Percentiles rank a stretch among this genome's conserved stretches.
Conservation (phyloP, 140 eudicot genomes). For the Senecio squalidus region DNA sequence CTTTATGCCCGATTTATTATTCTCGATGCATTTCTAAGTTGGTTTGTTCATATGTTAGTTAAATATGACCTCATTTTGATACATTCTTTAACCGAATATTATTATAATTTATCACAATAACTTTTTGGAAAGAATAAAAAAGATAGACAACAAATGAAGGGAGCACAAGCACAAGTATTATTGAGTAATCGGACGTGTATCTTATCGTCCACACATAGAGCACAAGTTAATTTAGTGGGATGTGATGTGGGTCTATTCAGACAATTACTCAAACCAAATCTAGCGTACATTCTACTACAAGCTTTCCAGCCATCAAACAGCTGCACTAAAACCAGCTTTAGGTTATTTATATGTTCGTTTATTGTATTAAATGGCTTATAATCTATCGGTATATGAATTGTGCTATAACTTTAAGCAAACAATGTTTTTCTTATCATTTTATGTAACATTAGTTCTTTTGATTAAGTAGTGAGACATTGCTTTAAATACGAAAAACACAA, state of each 20-base stretch:
- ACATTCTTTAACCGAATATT: neutral
- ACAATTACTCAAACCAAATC: neutral
- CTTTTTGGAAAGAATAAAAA: neutral
- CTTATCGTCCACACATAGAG: slow-evolving; percentile 29
- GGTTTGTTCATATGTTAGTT: too few relatives aligned
- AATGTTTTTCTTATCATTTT: too few relatives aligned
- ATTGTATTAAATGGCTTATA: too few relatives aligned
- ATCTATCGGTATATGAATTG: too few relatives aligned
- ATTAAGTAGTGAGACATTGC: too few relatives aligned
- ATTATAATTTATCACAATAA: neutral
- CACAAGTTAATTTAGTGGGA: slow-evolving; percentile 16
- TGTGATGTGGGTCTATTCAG: slow-evolving; percentile 20
- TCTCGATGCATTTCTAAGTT: too few relatives aligned
- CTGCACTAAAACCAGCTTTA: neutral
- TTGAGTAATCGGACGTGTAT: neutral
- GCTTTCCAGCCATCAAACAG: neutral
- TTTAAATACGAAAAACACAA: too few relatives aligned
- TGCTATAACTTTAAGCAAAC: too few relatives aligned
- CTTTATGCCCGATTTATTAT: too few relatives aligned
- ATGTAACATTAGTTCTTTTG: too few relatives aligned
- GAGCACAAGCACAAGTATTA: neutral
- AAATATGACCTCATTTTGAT: too few relatives aligned
- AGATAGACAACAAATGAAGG: neutral
- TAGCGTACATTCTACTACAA: slow-evolving; percentile 16
- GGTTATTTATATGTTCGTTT: neutral